phyloP scores from a whole-genome alignment of 2,329 filamentous ascomycete genomes.

The Fusarium sulawesiense region DNA sequence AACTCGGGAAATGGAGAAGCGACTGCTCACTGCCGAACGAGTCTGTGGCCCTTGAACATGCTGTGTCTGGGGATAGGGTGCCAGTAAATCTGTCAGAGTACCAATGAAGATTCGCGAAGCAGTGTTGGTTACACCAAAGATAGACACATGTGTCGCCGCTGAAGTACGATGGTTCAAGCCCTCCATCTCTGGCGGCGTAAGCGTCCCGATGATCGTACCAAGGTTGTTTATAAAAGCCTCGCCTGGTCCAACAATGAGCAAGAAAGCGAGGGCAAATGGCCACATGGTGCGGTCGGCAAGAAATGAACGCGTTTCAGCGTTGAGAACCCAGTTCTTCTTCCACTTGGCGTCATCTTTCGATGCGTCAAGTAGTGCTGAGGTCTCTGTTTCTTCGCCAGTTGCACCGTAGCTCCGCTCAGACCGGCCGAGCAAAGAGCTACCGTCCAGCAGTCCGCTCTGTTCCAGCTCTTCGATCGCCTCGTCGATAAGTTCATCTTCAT shows the following conservation, averaged over 20 bases:
- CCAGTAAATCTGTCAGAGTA: slow-evolving; percentile 87
- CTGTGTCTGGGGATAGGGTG: slow-evolving; percentile 72
- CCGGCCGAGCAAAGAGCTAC: slow-evolving; percentile 76
- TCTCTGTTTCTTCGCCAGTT: slow-evolving; percentile 61
- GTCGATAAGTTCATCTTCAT: slow-evolving; percentile 88
- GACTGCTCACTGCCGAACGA: slow-evolving; percentile 48
- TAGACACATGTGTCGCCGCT: slow-evolving; percentile 89
- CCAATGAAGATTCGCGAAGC: slow-evolving; percentile 90
- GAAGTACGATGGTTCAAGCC: slow-evolving; percentile 63
- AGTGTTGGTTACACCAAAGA: slow-evolving; percentile 90
- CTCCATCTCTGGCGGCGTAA: slow-evolving; percentile 70
- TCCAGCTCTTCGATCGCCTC: slow-evolving; percentile 92
- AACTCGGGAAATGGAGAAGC: slow-evolving; percentile 78
- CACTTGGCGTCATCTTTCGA: slow-evolving; percentile 63
- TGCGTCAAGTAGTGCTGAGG: slow-evolving; percentile 54
- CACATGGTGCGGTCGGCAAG: slow-evolving; percentile 94
- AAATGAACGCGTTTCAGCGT: slow-evolving; percentile 88
- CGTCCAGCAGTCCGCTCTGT: slow-evolving; percentile 82
- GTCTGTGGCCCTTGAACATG: slow-evolving; percentile 60
- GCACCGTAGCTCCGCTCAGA: slow-evolving; percentile 71
- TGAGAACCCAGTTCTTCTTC: slow-evolving; percentile 91
- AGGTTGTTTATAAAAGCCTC: slow-evolving; percentile 98
- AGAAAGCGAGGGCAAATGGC: slow-evolving; percentile 90
- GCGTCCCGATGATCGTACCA: slow-evolving; percentile 89
- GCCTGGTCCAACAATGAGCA: slow-evolving; percentile 93